Evolutionary conservation across 169 alveolate species (phyloP).

Genomic region (Plasmodium cynomolgi): DNA sequence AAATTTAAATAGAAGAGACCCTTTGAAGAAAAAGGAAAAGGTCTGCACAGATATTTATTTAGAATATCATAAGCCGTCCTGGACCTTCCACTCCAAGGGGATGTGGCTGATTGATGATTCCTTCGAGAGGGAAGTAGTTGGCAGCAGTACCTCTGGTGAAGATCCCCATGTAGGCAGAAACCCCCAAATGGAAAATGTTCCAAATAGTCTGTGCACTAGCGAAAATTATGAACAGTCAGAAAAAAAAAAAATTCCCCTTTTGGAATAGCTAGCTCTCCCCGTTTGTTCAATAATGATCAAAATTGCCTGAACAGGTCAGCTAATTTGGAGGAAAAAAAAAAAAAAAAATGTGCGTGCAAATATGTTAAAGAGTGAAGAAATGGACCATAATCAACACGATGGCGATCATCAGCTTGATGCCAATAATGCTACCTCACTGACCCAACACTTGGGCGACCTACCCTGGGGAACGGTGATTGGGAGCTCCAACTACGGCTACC

Average conservation of each 20-base stretch:
- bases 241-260: slow-evolving; percentile 7
- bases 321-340: slow-evolving; percentile 78
- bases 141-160: not conserved
- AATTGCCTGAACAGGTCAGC: slow-evolving; percentile 81
- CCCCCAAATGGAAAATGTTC: not conserved
- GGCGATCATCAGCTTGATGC: not conserved
- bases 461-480: slow-evolving; percentile 86
- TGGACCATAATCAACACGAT: slow-evolving; percentile 26
- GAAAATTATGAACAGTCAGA: slow-evolving; percentile 20
- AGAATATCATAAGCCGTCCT: slow-evolving; percentile 65
- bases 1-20: slow-evolving; percentile 5
- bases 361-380: slow-evolving; percentile 46
- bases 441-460: slow-evolving; percentile 2
- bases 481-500: slow-evolving; percentile 83
- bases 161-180: not conserved
- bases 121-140: too few species aligned
- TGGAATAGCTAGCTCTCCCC: not conserved
- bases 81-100: slow-evolving; percentile 74
- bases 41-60: slow-evolving; percentile 23
- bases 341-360: slow-evolving; percentile 63
- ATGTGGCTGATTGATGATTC: slow-evolving; percentile 55
- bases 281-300: slow-evolving; percentile 47
- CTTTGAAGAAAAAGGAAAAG: slow-evolving; percentile 3
- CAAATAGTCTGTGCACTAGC: not conserved
- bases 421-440: not conserved